These are phyloP conservation scores for Trametes sanguinea DNA, from an alignment of 768 basidiomycete genomes.

Conservation along the genomic window DNA sequence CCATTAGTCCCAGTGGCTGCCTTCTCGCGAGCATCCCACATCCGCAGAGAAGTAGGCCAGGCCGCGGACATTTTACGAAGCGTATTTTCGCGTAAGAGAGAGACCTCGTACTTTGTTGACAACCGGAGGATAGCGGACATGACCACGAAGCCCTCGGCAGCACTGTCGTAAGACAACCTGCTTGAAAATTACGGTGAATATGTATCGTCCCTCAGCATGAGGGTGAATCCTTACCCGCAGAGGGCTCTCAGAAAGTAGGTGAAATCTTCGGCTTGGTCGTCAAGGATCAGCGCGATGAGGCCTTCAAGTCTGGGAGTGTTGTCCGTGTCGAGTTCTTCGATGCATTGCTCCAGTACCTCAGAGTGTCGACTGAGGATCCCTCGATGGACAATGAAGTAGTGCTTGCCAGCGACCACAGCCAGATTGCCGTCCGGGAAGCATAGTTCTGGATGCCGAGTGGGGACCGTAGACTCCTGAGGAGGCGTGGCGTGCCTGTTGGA, in stretches of 20 bases:
- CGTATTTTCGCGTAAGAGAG: constrained; percentile 57
- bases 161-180: constrained; percentile 7
- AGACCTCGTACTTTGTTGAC: constrained; percentile 63
- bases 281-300: constrained; percentile 53
- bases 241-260: constrained; percentile 60
- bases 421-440: constrained; percentile 73
- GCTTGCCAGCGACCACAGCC: constrained; percentile 54
- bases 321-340: constrained; percentile 28
- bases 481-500: constrained; percentile 29
- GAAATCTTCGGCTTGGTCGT: constrained; percentile 59
- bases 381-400: constrained; percentile 70
- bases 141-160: constrained; percentile 44
- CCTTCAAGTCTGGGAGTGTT: constrained; percentile 50
- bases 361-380: constrained; percentile 71
- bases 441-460: constrained; percentile 38
- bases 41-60: constrained; percentile 64
- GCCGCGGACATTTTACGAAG: constrained; percentile 50
- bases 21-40: constrained; percentile 72
- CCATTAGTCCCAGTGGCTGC: constrained; percentile 51
- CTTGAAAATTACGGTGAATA: background rate
- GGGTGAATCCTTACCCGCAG: constrained; percentile 44
- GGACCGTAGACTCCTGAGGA: constrained; percentile 24
- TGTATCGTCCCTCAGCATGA: too few species aligned
- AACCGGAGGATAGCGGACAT: constrained; percentile 61
- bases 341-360: constrained; percentile 43